Base-by-base conservation (phyloP, 768 basidiomycete species). In the Amanita thiersii region DNA sequence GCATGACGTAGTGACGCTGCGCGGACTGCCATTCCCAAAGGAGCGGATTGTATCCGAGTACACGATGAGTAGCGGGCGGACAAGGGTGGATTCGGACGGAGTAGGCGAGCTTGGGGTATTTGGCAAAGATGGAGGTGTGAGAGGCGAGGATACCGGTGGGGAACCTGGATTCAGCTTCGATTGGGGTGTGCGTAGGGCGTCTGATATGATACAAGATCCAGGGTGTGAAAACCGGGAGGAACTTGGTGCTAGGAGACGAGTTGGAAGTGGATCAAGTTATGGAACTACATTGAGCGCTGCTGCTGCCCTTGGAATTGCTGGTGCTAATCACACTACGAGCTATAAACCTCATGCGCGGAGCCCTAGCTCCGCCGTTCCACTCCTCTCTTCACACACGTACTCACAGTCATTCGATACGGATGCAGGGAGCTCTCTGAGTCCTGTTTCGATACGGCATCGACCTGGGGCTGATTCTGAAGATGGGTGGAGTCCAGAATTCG, bases 71-170 rank as follows among this genome's bases (percentile, higher is more conserved):
- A 40, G 45, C 25, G 50, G 29, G 5, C 36, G 28, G 7, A 43
- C 30, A 38, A 25, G 18, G 46, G 37, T 21, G 20, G 41, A 32
- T 11, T 19, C 14, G 8, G 7, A 17, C 7, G 33, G 17, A 6
- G 33, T 6, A 6, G 33, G 15, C 41, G 32, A 34, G 3, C 5
- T 46, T 54, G n/a, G 44, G 50, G 30, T 56, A 55, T 29, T 54
- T 60, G 60, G 23, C 47, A 47, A 28, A 43, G 9, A 45, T 39
- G 39, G 54, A 51, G 24, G 40, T 25, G 5, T 43, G 30, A 1
- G 23, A 36, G 18, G 53, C 51, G 14, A 9, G 29, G 29, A 9
- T 30, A 30, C 29, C 29, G 29, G 29, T 30, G n/a, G n/a, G n/a
- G n/a, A n/a, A n/a, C n/a, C n/a, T n/a, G n/a, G n/a, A n/a, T n/a